Evolutionary conservation across 2,329 filamentous ascomycete genomes (phyloP).

Genomic region (Nigrospora sphaerica): DNA sequence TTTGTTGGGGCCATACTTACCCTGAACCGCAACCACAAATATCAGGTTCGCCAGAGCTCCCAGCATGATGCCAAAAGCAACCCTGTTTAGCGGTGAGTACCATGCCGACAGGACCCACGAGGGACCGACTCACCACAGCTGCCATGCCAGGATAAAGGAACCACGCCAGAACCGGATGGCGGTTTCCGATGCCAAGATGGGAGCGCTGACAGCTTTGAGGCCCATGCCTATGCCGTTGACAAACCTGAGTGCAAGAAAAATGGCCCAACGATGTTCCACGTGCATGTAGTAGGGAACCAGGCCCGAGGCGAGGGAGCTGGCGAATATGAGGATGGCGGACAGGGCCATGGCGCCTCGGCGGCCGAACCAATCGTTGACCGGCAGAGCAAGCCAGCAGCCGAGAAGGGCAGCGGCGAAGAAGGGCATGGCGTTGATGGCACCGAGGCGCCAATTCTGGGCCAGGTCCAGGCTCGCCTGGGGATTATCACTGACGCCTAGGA

Average conservation of each 20-base stretch:
- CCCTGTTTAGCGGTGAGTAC: constrained; percentile 9
- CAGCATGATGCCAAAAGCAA: constrained; percentile 28
- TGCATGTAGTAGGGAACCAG: neutral
- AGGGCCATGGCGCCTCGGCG: constrained; percentile 30
- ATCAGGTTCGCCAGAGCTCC: constrained; percentile 21
- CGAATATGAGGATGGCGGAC: constrained; percentile 30
- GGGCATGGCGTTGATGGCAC: constrained; percentile 30
- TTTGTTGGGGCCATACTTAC: neutral
- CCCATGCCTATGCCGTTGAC: constrained; percentile 31
- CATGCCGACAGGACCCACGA: neutral
- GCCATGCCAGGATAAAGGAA: constrained; percentile 39
- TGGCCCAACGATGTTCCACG: neutral
- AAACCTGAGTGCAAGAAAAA: constrained; percentile 1
- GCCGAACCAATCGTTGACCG: constrained; percentile 32
- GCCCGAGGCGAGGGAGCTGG: constrained; percentile 24
- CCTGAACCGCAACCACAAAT: constrained; percentile 9
- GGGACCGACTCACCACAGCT: constrained; percentile 25
- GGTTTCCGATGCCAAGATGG: constrained; percentile 38
- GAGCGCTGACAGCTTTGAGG: constrained; percentile 39
- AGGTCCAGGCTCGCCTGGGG: neutral
- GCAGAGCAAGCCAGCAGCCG: constrained; percentile 30
- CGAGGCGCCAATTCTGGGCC: constrained; percentile 26
- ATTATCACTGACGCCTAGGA: neutral
- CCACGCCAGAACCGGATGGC: constrained; percentile 40
- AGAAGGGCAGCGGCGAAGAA: constrained; percentile 30